Evolutionary conservation across 176 grass and related monocot genomes (phyloP).

Genomic region (Bromus sterilis): DNA sequence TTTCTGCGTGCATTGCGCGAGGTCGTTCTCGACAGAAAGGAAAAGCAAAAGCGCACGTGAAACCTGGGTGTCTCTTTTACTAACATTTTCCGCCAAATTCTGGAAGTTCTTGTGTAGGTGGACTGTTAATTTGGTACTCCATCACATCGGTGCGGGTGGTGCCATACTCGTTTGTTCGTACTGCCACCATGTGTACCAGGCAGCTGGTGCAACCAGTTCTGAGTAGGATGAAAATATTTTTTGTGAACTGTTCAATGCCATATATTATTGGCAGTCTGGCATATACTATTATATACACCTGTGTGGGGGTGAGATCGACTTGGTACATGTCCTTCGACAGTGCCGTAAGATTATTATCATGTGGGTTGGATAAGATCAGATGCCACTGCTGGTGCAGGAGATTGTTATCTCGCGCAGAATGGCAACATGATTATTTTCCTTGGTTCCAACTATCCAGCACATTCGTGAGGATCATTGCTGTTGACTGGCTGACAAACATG

Average conservation of each 20-base stretch:
- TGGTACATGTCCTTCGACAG: slow-evolving; percentile 10
- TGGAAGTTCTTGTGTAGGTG: background rate
- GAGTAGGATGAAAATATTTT: no score
- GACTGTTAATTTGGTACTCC: background rate
- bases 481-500: background rate
- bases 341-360: slow-evolving; percentile 8
- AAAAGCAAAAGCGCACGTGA: slow-evolving; percentile 1
- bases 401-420: slow-evolving; percentile 15
- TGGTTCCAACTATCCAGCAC: background rate
- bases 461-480: background rate
- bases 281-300: slow-evolving; percentile 23
- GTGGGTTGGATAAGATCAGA: slow-evolving; percentile 23
- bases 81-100: slow-evolving; percentile 13
- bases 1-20: background rate
- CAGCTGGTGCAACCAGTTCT: background rate
- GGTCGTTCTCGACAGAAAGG: background rate
- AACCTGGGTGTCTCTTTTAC: slow-evolving; percentile 2
- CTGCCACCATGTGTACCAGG: background rate
- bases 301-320: slow-evolving; percentile 18
- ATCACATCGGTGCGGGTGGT: background rate
- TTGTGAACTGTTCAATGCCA: no score
- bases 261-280: background rate
- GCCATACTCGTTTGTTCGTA: background rate
- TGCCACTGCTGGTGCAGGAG: background rate
- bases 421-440: background rate